These are phyloP conservation scores for Actinomortierella ambigua DNA, from an alignment of 371 early-diverging fungal genomes.

Conservation along the genomic window DNA sequence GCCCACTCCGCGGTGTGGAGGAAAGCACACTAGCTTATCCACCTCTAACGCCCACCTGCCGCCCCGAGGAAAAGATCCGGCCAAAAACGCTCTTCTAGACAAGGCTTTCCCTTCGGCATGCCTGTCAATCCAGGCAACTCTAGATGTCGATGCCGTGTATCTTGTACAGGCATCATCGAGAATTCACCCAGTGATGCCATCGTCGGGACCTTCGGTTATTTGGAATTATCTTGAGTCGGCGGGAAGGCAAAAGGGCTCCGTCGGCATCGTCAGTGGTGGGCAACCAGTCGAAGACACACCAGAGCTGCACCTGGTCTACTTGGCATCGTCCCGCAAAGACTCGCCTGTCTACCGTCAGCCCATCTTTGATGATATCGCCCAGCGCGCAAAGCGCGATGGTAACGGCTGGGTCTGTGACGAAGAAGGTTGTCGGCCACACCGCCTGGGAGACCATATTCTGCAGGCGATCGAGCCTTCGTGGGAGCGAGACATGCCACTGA, in stretches of 20 bases:
- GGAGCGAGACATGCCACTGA: constrained; percentile 30
- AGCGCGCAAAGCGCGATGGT: constrained; percentile 24
- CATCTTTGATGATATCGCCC: constrained; percentile 26
- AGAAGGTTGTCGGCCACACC: constrained; percentile 40
- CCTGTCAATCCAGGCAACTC: constrained; percentile 39
- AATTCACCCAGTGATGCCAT: constrained; percentile 25
- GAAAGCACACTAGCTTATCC: not conserved
- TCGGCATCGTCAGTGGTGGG: constrained; percentile 31
- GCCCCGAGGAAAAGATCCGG: not conserved
- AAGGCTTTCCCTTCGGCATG: constrained; percentile 43
- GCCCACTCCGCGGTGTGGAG: constrained; percentile 16
- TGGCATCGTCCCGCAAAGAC: constrained; percentile 33
- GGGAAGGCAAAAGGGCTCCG: constrained; percentile 37
- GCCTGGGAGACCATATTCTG: constrained; percentile 28
- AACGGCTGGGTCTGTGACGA: constrained; percentile 37
- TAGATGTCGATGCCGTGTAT: constrained; percentile 48
- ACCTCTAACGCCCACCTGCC: constrained; percentile 1
- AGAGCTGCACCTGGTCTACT: constrained; percentile 12
- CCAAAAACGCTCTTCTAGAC: constrained; percentile 28
- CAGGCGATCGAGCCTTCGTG: constrained; percentile 36
- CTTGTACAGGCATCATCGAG: constrained; percentile 39
- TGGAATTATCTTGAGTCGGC: constrained; percentile 44
- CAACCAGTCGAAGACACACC: constrained; percentile 12
- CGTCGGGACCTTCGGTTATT: constrained; percentile 22
- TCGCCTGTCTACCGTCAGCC: constrained; percentile 9